Evolutionary conservation across 177 flowering plant species (phyloP).

Genomic region (Vitis hybrid): DNA sequence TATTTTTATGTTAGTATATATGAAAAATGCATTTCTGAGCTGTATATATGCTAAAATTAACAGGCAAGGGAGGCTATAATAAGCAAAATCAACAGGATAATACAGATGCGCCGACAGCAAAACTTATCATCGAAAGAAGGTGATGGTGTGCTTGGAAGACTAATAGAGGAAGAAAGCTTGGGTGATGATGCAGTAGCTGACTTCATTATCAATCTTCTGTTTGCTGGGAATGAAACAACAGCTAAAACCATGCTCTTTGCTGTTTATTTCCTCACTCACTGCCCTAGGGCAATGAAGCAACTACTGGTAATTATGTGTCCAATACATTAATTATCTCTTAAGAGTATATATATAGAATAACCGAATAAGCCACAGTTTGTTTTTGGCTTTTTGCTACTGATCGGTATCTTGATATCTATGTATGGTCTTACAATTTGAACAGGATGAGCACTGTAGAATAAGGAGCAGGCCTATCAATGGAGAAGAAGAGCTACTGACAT

Average conservation of each 20-base stretch:
- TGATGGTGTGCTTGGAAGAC: constrained; percentile 66
- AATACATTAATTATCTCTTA: too few relatives aligned
- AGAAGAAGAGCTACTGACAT: constrained; percentile 44
- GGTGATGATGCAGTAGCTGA: constrained; percentile 69
- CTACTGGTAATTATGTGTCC: constrained; percentile 36
- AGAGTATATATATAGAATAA: too few relatives aligned
- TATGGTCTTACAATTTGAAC: background rate
- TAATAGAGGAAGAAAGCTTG: constrained; percentile 64
- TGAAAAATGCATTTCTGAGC: background rate
- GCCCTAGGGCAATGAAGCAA: constrained; percentile 65
- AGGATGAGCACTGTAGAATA: constrained; percentile 72
- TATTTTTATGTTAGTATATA: too few relatives aligned
- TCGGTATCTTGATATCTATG: background rate
- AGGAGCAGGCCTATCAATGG: constrained; percentile 18
- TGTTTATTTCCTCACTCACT: constrained; percentile 66
- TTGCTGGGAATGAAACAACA: constrained; percentile 91
- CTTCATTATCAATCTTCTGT: constrained; percentile 85
- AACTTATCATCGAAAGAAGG: constrained; percentile 18
- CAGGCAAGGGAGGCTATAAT: constrained; percentile 78
- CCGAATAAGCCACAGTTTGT: background rate
- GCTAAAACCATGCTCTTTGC: constrained; percentile 91
- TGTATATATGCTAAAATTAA: background rate
- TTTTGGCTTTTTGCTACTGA: background rate
- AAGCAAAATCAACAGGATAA: constrained; percentile 57
- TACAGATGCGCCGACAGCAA: constrained; percentile 35